Base-by-base conservation (phyloP, 2,329 filamentous ascomycete species). In the Calcarisporium arbuscula region DNA sequence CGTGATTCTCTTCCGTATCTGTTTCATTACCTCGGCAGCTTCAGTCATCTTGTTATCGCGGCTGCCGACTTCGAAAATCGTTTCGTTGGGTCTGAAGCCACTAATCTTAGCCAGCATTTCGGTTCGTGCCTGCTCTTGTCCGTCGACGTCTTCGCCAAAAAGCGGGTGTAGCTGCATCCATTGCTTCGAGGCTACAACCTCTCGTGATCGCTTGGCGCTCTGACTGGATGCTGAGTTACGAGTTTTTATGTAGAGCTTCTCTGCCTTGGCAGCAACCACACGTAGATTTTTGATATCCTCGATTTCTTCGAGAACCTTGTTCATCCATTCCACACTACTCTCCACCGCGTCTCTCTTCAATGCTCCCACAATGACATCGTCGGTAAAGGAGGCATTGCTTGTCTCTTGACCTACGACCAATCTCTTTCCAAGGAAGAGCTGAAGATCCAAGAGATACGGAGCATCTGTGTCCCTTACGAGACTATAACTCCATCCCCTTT, bases 401-500 rank as follows among this genome's bases (percentile, higher is more conserved):
- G 65, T 64, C 14, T 78, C 72, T 45, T 82, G 78, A 1, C 89
- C 90, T 20, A 94, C 58, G 2, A 94, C 68, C 14, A 98, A 64
- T 52, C 77, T 83, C 52, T 84, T 82, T n/a, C 87, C 85, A 1
- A 98, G 72, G 62, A 98, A 98, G 0, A 98, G 72, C 57, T 98
- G 94, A 35, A 98, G 67, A 58, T 98, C 92, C 5, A 98, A 67
- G 5, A 98, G 70, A 55, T 98, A 98, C 0, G 92, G 89, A 6
- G 85, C 80, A 60, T 98, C 92, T 2, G 83, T 77, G 46, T 94
- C 85, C 38, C 86, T 76, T 18, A 96, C 81, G 16, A 98, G 70
- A 65, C 86, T 95, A 63, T 95, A 98, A 62, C 83, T 85, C 92
- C 92, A 96, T 43, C 92, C 92, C 45, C 82, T 79, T 50, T 87